These are phyloP conservation scores for Jatropha podagrica DNA, from an alignment of 441 rosid genomes.

Conservation along the genomic window DNA sequence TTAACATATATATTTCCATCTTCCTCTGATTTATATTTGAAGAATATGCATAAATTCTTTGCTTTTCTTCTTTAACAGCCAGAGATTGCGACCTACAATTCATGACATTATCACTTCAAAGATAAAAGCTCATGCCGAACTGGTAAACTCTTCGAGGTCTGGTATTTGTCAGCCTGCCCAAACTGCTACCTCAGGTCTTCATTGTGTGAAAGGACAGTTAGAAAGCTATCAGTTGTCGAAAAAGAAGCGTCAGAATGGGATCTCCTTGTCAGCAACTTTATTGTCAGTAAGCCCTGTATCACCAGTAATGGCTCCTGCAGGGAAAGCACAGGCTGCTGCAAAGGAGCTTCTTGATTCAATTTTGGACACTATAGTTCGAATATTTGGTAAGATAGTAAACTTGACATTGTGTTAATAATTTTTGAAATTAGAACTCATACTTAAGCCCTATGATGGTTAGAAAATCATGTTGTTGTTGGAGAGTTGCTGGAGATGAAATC, in stretches of 20 bases:
- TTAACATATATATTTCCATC: not conserved
- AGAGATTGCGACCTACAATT: slow-evolving; percentile 88
- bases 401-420: not conserved
- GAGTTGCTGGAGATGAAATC: slow-evolving; percentile 87
- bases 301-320: slow-evolving; percentile 92
- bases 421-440: slow-evolving; percentile 29
- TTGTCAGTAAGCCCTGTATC: slow-evolving; percentile 97
- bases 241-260: slow-evolving; percentile 84
- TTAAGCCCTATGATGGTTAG: slow-evolving; percentile 41
- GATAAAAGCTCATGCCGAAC: slow-evolving; percentile 74
- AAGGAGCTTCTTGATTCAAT: slow-evolving; percentile 93
- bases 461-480: slow-evolving; percentile 92
- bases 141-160: slow-evolving; percentile 66
- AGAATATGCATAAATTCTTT: slow-evolving; percentile 17
- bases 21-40: slow-evolving; percentile 5
- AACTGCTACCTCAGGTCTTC: slow-evolving; percentile 45
- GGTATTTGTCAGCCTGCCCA: slow-evolving; percentile 50
- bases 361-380: slow-evolving; percentile 74
- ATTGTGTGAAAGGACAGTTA: slow-evolving; percentile 61
- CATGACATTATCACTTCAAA: slow-evolving; percentile 91
- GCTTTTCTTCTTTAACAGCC: slow-evolving; percentile 57
- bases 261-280: slow-evolving; percentile 58
- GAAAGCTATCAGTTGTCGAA: slow-evolving; percentile 67
- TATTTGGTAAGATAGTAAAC: slow-evolving; percentile 69
- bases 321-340: slow-evolving; percentile 90